A percentile compares a stretch with the other conserved stretches of the same genome.
Evolutionary conservation across 768 basidiomycete species (phyloP).

Genomic region (Termitomyces heimii): DNA sequence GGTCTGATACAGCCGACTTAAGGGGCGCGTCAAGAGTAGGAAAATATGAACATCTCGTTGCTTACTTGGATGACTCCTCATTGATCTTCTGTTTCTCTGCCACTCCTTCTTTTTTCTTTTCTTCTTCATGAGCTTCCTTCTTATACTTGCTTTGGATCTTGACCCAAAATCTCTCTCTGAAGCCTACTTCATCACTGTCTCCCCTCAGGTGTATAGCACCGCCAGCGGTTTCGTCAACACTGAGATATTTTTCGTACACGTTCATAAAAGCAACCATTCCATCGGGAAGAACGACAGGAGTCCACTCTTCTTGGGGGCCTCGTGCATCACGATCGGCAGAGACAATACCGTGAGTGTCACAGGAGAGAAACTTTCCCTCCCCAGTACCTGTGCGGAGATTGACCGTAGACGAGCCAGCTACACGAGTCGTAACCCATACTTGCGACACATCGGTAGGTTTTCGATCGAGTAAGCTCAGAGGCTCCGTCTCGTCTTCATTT

Average conservation of each 20-base stretch:
- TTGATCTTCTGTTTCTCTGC: conserved; percentile 51
- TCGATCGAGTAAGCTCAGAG: conserved; percentile 50
- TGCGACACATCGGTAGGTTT: conserved; percentile 79
- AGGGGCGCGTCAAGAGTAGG: conserved; percentile 3
- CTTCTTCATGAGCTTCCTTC: conserved; percentile 75
- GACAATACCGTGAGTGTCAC: conserved; percentile 81
- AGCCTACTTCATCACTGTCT: conserved; percentile 82
- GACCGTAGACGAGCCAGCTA: conserved; percentile 78
- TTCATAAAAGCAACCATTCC: conserved; percentile 88
- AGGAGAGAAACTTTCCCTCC: conserved; percentile 86
- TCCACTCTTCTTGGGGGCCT: conserved; percentile 94
- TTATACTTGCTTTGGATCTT: conserved; percentile 89
- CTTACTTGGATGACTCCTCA: conserved; percentile 72
- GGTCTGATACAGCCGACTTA: conserved; percentile 68
- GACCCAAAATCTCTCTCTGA: conserved; percentile 82
- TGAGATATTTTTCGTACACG: conserved; percentile 83
- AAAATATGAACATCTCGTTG: conserved; percentile 11
- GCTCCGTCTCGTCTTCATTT: conserved; percentile 37
- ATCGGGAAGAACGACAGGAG: conserved; percentile 72
- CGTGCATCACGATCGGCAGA: conserved; percentile 83
- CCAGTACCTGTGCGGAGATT: conserved; percentile 85
- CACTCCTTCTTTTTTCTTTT: conserved; percentile 61
- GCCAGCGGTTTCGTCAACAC: conserved; percentile 83
- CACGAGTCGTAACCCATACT: conserved; percentile 87
- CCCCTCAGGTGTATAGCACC: conserved; percentile 73